These are phyloP conservation scores for Rosa multiflora DNA, from an alignment of 306 rosid species.

Conservation along the genomic window DNA sequence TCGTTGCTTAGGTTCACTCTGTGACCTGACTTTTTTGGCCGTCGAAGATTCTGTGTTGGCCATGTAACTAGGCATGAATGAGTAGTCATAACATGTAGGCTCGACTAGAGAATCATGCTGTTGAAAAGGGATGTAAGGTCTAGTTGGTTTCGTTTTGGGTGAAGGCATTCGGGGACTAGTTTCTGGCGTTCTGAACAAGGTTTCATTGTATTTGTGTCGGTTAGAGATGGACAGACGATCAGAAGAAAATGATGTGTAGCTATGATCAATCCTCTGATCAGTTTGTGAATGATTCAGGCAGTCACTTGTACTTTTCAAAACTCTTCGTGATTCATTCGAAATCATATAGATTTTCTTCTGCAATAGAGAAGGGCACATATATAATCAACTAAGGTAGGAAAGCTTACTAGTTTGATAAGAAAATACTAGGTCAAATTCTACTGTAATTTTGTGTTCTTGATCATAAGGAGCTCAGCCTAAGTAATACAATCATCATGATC, in stretches of 20 bases:
- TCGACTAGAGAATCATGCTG: slow-evolving; percentile 26
- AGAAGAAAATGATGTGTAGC: slow-evolving; percentile 36
- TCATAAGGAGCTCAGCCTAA: neutral
- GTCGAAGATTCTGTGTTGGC: slow-evolving; percentile 68
- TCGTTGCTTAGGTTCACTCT: slow-evolving; percentile 84
- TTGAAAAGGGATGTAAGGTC: slow-evolving; percentile 32
- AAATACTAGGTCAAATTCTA: neutral
- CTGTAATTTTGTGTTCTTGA: too few species aligned
- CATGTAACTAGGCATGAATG: slow-evolving; percentile 65
- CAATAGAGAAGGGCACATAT: slow-evolving; percentile 21
- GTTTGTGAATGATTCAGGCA: slow-evolving; percentile 39
- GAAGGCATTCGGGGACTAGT: slow-evolving; percentile 38
- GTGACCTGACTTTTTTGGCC: slow-evolving; percentile 68
- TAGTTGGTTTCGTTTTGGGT: slow-evolving; percentile 35
- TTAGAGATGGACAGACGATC: slow-evolving; percentile 39
- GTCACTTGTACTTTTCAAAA: slow-evolving; percentile 50
- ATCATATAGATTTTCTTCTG: slow-evolving; percentile 44
- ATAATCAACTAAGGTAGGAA: neutral
- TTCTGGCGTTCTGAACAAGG: slow-evolving; percentile 28
- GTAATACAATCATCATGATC: neutral
- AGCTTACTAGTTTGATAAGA: neutral
- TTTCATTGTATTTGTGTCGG: slow-evolving; percentile 30
- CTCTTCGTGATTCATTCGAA: slow-evolving; percentile 35
- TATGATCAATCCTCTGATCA: slow-evolving; percentile 34
- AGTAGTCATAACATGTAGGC: slow-evolving; percentile 23